Conservation (phyloP, 2,329 filamentous ascomycete genomes). For the Aspergillus costaricaensis region DNA sequence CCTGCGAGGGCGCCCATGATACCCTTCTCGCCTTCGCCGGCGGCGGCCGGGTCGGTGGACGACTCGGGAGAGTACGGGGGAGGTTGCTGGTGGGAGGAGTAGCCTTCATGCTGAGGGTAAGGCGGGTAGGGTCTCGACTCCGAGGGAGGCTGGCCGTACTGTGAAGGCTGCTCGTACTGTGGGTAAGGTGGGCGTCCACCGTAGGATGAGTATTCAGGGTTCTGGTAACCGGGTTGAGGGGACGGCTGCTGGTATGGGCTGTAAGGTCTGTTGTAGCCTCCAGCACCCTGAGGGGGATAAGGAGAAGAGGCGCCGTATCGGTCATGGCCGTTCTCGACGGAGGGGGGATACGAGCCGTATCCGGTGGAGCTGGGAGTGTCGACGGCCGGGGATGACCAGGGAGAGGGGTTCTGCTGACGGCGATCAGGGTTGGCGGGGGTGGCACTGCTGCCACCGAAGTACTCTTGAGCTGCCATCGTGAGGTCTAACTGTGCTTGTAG, state of each 20-base stretch:
- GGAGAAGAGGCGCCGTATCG: not conserved
- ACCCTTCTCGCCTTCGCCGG: slow-evolving; percentile 44
- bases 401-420: slow-evolving; percentile 1
- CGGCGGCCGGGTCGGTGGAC: not conserved
- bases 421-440: not conserved
- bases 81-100: not conserved
- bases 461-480: slow-evolving; percentile 7
- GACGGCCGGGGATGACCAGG: not conserved
- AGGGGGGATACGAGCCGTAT: not conserved
- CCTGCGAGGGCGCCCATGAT: slow-evolving; percentile 48
- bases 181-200: not conserved
- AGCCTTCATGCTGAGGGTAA: slow-evolving; percentile 7
- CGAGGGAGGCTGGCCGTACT: not conserved
- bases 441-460: not conserved
- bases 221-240: not conserved
- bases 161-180: not conserved
- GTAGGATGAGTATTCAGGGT: not conserved
- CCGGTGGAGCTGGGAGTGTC: not conserved
- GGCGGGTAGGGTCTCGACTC: slow-evolving; percentile 4
- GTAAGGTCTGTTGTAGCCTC: not conserved
- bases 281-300: not conserved
- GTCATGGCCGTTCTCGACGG: not conserved
- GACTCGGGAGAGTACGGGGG: slow-evolving; percentile 4
- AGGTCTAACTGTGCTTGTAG: not conserved
- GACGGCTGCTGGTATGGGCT: not conserved